phyloP scores from a whole-genome alignment of 306 rosid genomes.

The Carpinus fangiana region DNA sequence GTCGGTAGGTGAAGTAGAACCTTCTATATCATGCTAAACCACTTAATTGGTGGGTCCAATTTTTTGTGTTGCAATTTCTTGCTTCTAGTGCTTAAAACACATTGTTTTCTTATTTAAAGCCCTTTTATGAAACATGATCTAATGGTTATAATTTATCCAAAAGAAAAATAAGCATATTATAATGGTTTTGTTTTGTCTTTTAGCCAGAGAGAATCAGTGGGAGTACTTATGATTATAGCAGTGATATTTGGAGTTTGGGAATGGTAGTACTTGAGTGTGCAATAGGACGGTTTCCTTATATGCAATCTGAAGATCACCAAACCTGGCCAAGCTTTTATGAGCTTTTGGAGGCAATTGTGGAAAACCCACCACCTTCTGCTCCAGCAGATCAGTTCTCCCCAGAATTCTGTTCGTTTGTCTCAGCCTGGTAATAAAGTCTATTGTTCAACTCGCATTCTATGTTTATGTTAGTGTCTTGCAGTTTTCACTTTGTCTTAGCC shows the following conservation, averaged over 20 bases:
- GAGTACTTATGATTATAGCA: slow-evolving; percentile 85
- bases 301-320: slow-evolving; percentile 90
- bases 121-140: not conserved
- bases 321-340: slow-evolving; percentile 92
- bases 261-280: slow-evolving; percentile 98
- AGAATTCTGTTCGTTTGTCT: slow-evolving; percentile 86
- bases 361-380: slow-evolving; percentile 91
- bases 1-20: slow-evolving; percentile 76
- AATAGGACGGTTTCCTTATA: slow-evolving; percentile 89
- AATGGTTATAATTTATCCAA: not conserved
- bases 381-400: slow-evolving; percentile 97
- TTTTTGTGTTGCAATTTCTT: not conserved
- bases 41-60: slow-evolving; percentile 4
- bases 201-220: slow-evolving; percentile 98
- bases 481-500: not conserved
- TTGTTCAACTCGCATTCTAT: slow-evolving; percentile 3
- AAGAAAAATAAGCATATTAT: slow-evolving; percentile 1
- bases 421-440: slow-evolving; percentile 68
- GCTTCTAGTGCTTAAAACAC: not conserved
- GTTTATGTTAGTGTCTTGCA: slow-evolving; percentile 6
- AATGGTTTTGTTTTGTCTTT: slow-evolving; percentile 25
- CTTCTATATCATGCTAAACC: slow-evolving; percentile 16
- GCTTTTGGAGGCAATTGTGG: slow-evolving; percentile 87
- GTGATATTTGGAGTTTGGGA: slow-evolving; percentile 98
- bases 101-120: slow-evolving; percentile 5